Base-by-base conservation (phyloP, 768 basidiomycete genomes). In the Boletus fagicola region DNA sequence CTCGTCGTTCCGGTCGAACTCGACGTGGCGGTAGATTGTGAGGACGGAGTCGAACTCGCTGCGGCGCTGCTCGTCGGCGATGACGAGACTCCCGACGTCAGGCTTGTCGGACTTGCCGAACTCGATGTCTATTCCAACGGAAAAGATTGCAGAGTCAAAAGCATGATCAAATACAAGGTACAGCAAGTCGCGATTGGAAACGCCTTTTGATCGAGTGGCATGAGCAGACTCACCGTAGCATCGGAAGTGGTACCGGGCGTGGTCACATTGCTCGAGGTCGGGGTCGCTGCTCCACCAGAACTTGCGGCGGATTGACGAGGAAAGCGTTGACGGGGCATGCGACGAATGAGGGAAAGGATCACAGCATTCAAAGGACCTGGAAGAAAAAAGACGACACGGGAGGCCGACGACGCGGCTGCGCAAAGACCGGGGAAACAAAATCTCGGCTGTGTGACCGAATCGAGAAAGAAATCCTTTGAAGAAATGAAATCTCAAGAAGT, bases 1-100 rank as follows among this genome's bases (percentile, higher is more conserved):
- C 66, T 70, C 48, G 66, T 59, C 33, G 60, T 53, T 12, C 16
- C 13, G 13, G 52, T 22, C 36, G 62, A 44, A 24, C 13, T 31
- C 13, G 60, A 38, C 7, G 62, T 38, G 2, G 61, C 51, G 18
- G 47, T 49, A n/a, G 49, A n/a, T 7, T 18, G 15, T 3, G 22
- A 18, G 1, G 35, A 49, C 5, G 16, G 5, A 18, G 22, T 18
- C 3, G 5, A 36, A 35, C 15, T 49, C 10, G 0, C 2, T 6
- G 1, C 15, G 16, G 20, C 3, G 15, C 5, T 5, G 22, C 49
- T 36, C 15, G 33, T 12, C 6, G 22, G 5, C 10, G 15, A 16
- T n/a, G 48, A 18, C 5, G 22, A 16, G 9, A 24, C 8, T 33
- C 1, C 22, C 8, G 36, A 39, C 7, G 36, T n/a, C 49, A 22